Base-by-base conservation (phyloP, 176 grass and related monocot genomes). In the Raddia guianensis region DNA sequence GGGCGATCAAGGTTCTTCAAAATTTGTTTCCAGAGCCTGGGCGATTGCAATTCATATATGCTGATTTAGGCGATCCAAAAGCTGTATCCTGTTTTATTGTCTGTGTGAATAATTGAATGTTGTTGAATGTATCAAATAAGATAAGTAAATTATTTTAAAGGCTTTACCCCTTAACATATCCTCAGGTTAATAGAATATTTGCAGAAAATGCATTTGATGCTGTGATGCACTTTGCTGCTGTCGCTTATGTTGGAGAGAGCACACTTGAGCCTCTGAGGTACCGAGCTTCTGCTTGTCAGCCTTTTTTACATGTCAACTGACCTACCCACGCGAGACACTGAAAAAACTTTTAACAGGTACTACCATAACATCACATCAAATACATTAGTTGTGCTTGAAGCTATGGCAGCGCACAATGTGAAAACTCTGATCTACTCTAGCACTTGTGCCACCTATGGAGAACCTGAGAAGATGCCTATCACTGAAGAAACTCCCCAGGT, bases 401-500 rank as follows among this genome's bases (percentile, higher is more conserved):
- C 94, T 27, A 94, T 97, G 91, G 84, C 91, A 2, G 19, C 72
- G 9, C 84, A 97, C 85, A 85, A 27, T 77, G 94, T 94, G 16
- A 94, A 82, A 60, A 92, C 90, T 19, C 89, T 98, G 6, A 98
- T 98, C 49, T 98, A 98, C 69, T 98, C 95, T 48, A 98, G 95
- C 83, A 98, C 95, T 20, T 98, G 95, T 63, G 95, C 92, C 18
- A 98, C 95, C 48, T 98, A 98, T 32, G 92, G 92, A 73, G 95
- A 98, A 7, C 95, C 92, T 12, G 87, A 98, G 60, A 98, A 94
- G 74, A 98, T 98, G 95, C 95, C 95, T 10, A 94, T 98, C 70
- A 94, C 95, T 43, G 92, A 98, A 94, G 87, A 70, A 94, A 98
- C 95, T 47, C 90, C 91, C 14, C 95, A 94, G 90, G 95, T 98